Base-by-base conservation (phyloP, 352 stramenopile species). In the Globisporangium orthogonon region DNA sequence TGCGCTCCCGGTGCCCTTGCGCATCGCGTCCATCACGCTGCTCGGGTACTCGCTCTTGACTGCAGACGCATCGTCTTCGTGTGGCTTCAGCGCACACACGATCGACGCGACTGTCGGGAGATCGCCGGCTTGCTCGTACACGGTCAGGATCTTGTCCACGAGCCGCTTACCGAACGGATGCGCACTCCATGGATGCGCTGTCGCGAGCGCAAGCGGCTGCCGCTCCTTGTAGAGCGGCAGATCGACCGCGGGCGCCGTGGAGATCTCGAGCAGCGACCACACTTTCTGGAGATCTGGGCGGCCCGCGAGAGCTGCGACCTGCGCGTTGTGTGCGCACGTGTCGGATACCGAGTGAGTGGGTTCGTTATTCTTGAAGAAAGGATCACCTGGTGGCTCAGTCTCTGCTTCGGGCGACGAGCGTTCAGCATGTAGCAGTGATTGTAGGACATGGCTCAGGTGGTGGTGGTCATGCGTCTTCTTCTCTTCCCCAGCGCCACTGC, bases 121-220 rank as follows among this genome's bases (percentile, higher is more conserved):
- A 55, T 95, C 85, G 35, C 85, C 82, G 13, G 70, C 67, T 13
- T 89, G 71, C 56, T 95, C 86, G 59, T 91, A 94, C 69, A 95
- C 87, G 31, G 67, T 54, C 13, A 95, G 61, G 37, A 95, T 62
- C 58, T 89, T 88, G 48, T 86, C 70, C 1, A 95, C 83, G 2
- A 95, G 70, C 18, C 69, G 67, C 37, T 87, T 80, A 10, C 86
- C 86, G 53, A 95, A 86, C 23, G 86, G 86, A 61, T 95, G 86
- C 4, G 82, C 82, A 45, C 70, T 79, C 86, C 86, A 95, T 14
- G 79, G 82, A 45, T 87, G 75, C 7, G 77, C 53, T 0, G 83
- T 87, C 47, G 65, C 61, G 2, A 88, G 60, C 11, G 62, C 50
- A 45, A 46, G 14, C 30, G 52, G 35, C 41, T 69, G 4, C 14